Conservation (phyloP, 1,284 basidiomycete species). For the Apiotrichum porosum region DNA sequence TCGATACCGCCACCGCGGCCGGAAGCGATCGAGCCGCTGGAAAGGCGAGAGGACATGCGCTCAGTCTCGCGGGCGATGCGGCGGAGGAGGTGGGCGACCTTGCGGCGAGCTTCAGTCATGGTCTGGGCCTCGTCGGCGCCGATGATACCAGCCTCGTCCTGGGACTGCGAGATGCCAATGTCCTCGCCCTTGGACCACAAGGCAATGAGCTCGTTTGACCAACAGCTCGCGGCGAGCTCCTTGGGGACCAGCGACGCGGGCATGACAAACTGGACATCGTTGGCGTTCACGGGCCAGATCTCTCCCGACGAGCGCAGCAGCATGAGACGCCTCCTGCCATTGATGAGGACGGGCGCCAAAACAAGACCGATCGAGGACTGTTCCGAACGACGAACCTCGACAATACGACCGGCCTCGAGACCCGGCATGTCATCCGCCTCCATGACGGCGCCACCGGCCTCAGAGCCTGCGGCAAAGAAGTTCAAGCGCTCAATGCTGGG, state of each 20-base stretch:
- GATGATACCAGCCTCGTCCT: conserved; percentile 3
- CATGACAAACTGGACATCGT: conserved; percentile 47
- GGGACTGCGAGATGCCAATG: conserved; percentile 4
- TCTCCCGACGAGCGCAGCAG: conserved; percentile 37
- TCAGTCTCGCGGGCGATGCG: conserved; percentile 39
- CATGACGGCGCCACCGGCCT: background rate
- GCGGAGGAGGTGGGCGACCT: conserved; percentile 34
- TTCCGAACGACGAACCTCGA: conserved; percentile 35
- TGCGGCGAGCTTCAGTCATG: conserved; percentile 33
- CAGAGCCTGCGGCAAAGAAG: conserved; percentile 7
- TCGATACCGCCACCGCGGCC: conserved; percentile 30
- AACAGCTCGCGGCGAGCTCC: conserved; percentile 19
- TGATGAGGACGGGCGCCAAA: conserved; percentile 29
- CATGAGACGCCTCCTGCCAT: conserved; percentile 28
- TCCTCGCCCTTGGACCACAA: conserved; percentile 21
- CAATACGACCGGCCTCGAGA: conserved; percentile 32
- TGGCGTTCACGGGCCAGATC: conserved; percentile 34
- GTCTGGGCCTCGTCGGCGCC: conserved; percentile 7
- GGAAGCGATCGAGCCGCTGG: conserved; percentile 11
- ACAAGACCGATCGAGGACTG: conserved; percentile 30
- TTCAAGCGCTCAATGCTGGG: conserved; percentile 8
- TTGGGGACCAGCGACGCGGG: conserved; percentile 31
- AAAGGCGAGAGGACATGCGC: conserved; percentile 29
- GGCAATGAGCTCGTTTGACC: conserved; percentile 27
- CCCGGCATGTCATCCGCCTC: conserved; percentile 17